Base-by-base conservation (phyloP, 176 grass and related monocot species). In the Musa troglodytarum region DNA sequence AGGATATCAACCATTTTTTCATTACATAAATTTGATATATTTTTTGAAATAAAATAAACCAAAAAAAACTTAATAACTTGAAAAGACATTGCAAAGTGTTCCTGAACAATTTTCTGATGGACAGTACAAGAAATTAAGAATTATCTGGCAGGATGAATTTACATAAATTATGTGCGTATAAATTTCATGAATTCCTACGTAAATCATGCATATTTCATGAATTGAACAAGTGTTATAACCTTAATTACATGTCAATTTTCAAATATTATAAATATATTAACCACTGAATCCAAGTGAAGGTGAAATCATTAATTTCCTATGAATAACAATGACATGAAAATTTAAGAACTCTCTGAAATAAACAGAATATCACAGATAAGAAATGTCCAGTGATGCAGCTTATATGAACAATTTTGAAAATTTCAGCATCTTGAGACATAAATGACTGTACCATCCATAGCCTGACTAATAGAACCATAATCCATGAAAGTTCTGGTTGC, bases 401-500 rank as follows among this genome's bases (percentile, higher is more conserved):
- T 68, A 10, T 8, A 8, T 16, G 15, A 29, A 68, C 10, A 68
- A 26, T 68, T 68, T 8, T 43, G 25, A 14, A 68, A 68, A 43
- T 15, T 13, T 19, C 57, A 62, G 1, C 24, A 29, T 68, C 2
- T 15, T 16, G 34, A 68, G 34, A 25, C 1, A 34, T 28, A 43
- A 68, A 17, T 11, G 23, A 49, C 14, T 29, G 11, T 68, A 92
- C 92, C 92, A 75, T 96, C 92, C 68, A 96, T 77, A 13, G 89
- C 84, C 12, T 92, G 89, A 74, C 82, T 91, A 55, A 96, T 76
- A 22, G 92, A 87, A 87, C 75, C 71, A 58, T 80, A 96, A 61
- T 87, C 89, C 88, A 96, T 87, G 63, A 96, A 96, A 59, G 89
- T 96, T 68, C 92, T 92, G 1, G 84, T 80, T 1, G 63, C 74